Conservation (phyloP, 805 yeast genomes). For the Ogataea nonfermentans region DNA sequence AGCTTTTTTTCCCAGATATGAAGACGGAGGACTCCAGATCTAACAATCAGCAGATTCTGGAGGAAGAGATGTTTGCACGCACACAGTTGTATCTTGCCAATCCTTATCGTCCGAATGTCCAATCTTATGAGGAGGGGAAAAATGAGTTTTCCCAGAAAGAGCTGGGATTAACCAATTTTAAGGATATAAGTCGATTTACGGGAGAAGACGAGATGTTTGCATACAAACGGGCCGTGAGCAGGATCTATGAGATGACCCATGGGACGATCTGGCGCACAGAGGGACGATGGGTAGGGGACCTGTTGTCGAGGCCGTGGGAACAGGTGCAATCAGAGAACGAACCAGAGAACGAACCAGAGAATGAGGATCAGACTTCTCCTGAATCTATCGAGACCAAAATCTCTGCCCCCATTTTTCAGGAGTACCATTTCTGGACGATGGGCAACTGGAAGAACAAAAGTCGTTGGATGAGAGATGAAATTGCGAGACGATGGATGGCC, state of each 20-base stretch:
- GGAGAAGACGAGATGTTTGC: conserved; percentile 81
- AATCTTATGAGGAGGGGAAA: conserved; percentile 55
- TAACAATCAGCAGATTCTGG: conserved; percentile 44
- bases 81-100: conserved; percentile 56
- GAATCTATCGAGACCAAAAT: conserved; percentile 1
- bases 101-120: conserved; percentile 69
- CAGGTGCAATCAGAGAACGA: not conserved
- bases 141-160: conserved; percentile 31
- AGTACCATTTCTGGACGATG: conserved; percentile 65
- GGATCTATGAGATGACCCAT: conserved; percentile 45
- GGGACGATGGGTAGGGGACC: conserved; percentile 53
- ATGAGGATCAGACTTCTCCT: conserved; percentile 1
- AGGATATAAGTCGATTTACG: conserved; percentile 55
- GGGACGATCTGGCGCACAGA: conserved; percentile 45
- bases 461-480: conserved; percentile 46
- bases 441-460: conserved; percentile 58
- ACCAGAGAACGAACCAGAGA: conserved; percentile 3
- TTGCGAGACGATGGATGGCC: conserved; percentile 54
- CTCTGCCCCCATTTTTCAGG: conserved; percentile 41
- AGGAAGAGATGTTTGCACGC: conserved; percentile 68
- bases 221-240: conserved; percentile 64
- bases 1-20: conserved; percentile 62
- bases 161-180: conserved; percentile 36
- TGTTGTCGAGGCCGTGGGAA: conserved; percentile 60
- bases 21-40: conserved; percentile 10